Evolutionary conservation across 1,284 basidiomycete species (phyloP).

Genomic region (Puccinia polysora): DNA sequence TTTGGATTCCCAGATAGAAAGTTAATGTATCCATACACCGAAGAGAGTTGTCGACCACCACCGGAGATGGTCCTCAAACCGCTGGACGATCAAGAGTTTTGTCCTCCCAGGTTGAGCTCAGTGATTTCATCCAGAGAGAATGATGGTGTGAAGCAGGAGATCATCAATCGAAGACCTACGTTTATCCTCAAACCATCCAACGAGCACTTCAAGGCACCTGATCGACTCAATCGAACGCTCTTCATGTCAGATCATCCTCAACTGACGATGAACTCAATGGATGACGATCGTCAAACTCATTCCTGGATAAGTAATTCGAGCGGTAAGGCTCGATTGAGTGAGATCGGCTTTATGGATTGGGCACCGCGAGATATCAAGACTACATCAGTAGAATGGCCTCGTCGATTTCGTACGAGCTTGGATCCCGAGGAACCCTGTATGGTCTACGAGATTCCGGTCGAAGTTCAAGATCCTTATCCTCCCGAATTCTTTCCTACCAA

Average conservation of each 20-base stretch:
- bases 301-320: not conserved
- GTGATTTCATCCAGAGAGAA: too few species aligned
- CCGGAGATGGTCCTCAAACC: not conserved
- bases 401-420: conserved; percentile 6
- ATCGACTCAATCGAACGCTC: not conserved
- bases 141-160: too few species aligned
- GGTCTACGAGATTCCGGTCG: conserved; percentile 24
- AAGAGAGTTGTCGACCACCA: conserved; percentile 10
- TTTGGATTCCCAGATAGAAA: conserved; percentile 16
- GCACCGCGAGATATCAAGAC: not conserved
- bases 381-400: not conserved
- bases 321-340: conserved; percentile 1
- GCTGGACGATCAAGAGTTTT: conserved; percentile 36
- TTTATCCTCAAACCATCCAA: conserved; percentile 1
- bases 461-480: conserved; percentile 10
- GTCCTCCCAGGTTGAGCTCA: conserved; percentile 31
- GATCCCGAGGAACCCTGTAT: conserved; percentile 12
- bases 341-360: conserved; percentile 22
- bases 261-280: too few species aligned
- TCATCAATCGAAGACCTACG: conserved; percentile 6
- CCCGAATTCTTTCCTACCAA: not conserved
- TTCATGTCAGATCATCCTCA: not conserved
- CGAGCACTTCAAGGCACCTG: not conserved
- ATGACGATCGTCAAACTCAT: too few species aligned
- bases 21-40: conserved; percentile 9